Evolutionary conservation across 2,329 filamentous ascomycete genomes (phyloP).

Genomic region (Aspergillus hortae): DNA sequence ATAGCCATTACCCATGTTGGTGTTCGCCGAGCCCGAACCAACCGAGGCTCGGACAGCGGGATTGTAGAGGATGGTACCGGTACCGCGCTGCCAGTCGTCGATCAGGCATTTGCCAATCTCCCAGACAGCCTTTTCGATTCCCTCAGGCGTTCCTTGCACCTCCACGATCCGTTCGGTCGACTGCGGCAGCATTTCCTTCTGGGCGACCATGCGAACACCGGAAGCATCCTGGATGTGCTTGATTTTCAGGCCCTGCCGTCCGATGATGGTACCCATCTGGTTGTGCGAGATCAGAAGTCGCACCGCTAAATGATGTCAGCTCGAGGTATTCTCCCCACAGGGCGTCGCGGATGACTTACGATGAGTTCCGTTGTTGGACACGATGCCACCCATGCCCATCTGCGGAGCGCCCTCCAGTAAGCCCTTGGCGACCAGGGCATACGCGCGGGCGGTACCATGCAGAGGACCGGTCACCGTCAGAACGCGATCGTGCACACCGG

Average conservation of each 20-base stretch:
- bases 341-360: constrained; percentile 61
- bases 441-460: constrained; percentile 85
- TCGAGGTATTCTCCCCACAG: neutral
- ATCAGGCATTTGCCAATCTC: constrained; percentile 98
- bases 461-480: constrained; percentile 90
- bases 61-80: constrained; percentile 96
- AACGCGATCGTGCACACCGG: constrained; percentile 94
- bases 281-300: constrained; percentile 99
- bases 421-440: constrained; percentile 86
- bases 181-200: constrained; percentile 99
- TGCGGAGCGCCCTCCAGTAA: constrained; percentile 89
- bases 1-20: constrained; percentile 48
- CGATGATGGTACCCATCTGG: constrained; percentile 99
- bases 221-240: constrained; percentile 98
- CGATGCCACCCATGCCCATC: constrained; percentile 91
- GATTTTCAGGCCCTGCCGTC: constrained; percentile 93
- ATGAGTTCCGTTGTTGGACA: constrained; percentile 85
- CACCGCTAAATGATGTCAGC: constrained; percentile 61
- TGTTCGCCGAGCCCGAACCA: constrained; percentile 49
- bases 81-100: constrained; percentile 96
- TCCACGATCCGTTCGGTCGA: constrained; percentile 98
- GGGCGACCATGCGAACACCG: constrained; percentile 96
- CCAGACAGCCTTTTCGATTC: constrained; percentile 94
- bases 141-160: constrained; percentile 89
- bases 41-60: constrained; percentile 83